Base-by-base conservation (phyloP, 129 eudicot species). In the Arctium minus region DNA sequence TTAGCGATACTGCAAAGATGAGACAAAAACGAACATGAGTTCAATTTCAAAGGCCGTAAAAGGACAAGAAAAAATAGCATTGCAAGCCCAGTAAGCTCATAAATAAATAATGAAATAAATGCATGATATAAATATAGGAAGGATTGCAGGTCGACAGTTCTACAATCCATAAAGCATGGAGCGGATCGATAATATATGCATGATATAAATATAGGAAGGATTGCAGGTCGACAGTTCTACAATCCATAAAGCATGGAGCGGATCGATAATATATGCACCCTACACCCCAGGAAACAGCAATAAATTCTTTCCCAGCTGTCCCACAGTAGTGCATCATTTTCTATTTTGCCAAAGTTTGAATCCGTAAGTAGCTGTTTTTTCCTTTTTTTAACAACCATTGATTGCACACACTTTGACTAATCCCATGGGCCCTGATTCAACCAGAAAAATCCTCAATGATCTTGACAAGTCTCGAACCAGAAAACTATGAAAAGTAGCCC, bases 1-100 rank as follows among this genome's bases (percentile, higher is more conserved):
- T 85, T 75, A 75, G 4, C 85, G 81, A 33, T 85, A 85, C 88
- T 85, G 85, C 50, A 85, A 70, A 15, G 30, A 70, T 5, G 53
- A 68, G 10, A 76, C 0, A 32, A 56, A 42, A 72, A 39, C 15
- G 0, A 33, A 38, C 71, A 74, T 44, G 17, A 32, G 76, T 12
- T 40, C 38, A 29, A 15, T 4, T 71, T 9, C 39, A 15, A 5
- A 70, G 8, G 29, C 35, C 50, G 5, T 40, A 22, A 22, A 22
- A 22, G 27, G 27, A 22, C 27, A 22, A 22, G 27, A 22, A n/a
- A 65, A 64, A 18, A 67, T 27, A 42, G 44, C 17, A 69, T 17
- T 35, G 22, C 56, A 27, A 38, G 27, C 38, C 12, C 5, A 8
- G 5, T 17, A 74, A 22, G 65, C 35, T 39, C 39, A 35, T 30